Evolutionary conservation across 208 protist species (phyloP), one percentile per base, ranked within the genome.

Genomic region (Leishmania turanica): DNA sequence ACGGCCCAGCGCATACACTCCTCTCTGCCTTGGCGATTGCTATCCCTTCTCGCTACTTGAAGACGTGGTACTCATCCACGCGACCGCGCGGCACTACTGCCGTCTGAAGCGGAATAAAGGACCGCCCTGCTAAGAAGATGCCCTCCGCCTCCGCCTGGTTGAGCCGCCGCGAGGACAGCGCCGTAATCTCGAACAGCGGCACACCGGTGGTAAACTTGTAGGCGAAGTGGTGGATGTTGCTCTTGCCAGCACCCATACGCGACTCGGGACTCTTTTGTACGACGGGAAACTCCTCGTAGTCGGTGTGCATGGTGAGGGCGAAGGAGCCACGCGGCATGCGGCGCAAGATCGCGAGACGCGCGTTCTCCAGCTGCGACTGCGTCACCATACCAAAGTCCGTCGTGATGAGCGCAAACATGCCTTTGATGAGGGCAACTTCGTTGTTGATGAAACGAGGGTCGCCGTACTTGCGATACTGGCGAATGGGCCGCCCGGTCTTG

Each of bases 361-460:
- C 95, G 81, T 93, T 95, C 74, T 97, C 92, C 76, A 97, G 77
- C 87, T 97, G 95, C 54, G 95, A 96, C 82, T 96, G 91, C 54
- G 92, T 96, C 34, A 97, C 93, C 92, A 96, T 96, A 53, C 95
- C 95, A 85, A 97, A 97, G 85, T 97, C 95, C 4, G 90, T 91
- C 11, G 95, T 97, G 80, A 97, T 96, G 75, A 97, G 93, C 0
- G 74, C 95, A 74, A 89, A 97, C 66, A 95, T 87, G 62, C 93
- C 92, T 31, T 84, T 72, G 84, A 97, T 96, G 74, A 96, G 89
- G 53, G 92, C 92, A 53, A 87, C 95, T 77, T 97, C 95, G 83
- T 97, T 97, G 87, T 97, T 97, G 78, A 97, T 96, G 84, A 87
- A 97, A 9, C 95, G 95, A 19, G 95, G 95, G 78, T 97, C 95